These are phyloP conservation scores for Podospora pseudopauciseta DNA, from an alignment of 495 filamentous ascomycete species.

Conservation along the genomic window DNA sequence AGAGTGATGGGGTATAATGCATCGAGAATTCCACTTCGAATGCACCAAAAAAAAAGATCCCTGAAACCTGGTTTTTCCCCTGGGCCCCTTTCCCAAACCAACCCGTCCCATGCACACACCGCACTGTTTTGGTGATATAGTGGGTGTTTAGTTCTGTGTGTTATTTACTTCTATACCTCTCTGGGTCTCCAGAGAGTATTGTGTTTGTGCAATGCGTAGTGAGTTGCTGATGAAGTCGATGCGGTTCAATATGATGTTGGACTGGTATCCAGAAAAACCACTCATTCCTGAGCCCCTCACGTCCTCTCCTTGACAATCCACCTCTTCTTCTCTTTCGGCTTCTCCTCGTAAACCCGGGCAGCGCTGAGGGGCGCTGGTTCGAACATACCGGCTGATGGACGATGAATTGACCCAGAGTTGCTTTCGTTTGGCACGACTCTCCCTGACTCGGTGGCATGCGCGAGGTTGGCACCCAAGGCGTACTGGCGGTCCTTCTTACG, in stretches of 20 bases:
- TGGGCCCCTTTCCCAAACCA: background rate
- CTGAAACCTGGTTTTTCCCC: background rate
- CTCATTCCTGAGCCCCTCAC: conserved; percentile 18
- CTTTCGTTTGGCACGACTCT: conserved; percentile 30
- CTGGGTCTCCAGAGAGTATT: background rate
- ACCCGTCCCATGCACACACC: background rate
- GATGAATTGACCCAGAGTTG: conserved; percentile 28
- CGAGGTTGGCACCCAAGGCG: conserved; percentile 42
- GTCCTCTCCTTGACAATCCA: conserved; percentile 38
- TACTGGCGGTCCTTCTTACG: conserved; percentile 49
- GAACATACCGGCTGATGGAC: conserved; percentile 33
- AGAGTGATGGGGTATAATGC: background rate
- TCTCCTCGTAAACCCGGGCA: conserved; percentile 29
- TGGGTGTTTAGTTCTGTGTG: background rate
- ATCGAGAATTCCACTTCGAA: background rate
- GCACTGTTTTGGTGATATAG: background rate
- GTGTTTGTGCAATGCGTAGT: background rate
- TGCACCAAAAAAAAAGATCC: background rate
- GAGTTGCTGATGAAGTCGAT: background rate
- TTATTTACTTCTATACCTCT: background rate
- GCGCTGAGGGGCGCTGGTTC: conserved; percentile 29
- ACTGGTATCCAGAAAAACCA: background rate
- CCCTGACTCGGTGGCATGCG: conserved; percentile 30
- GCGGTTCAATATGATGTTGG: background rate
- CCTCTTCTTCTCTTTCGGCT: conserved; percentile 40